A percentile compares a stretch with the other conserved stretches of the same genome.
These are phyloP conservation scores for Entomortierella lignicola DNA, from an alignment of 192 early-diverging fungal species.

Conservation along the genomic window DNA sequence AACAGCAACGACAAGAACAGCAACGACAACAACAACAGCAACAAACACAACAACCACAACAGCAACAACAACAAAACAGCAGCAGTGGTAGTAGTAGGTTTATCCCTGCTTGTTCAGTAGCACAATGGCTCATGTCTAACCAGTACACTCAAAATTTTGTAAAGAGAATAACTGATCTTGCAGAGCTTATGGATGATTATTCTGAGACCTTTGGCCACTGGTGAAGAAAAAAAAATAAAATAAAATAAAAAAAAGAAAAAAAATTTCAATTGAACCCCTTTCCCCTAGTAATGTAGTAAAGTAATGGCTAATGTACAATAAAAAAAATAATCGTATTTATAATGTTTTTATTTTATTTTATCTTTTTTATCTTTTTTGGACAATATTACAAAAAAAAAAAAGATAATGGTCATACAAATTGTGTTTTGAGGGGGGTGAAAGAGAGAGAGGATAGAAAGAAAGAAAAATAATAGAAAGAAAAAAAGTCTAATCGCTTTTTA, in stretches of 20 bases:
- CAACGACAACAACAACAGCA: not conserved
- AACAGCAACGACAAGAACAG: not conserved
- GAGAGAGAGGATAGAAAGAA: too few species aligned
- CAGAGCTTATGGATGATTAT: constrained; percentile 29
- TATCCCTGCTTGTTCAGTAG: not conserved
- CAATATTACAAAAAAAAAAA: too few species aligned
- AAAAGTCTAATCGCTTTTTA: too few species aligned
- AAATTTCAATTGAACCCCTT: too few species aligned
- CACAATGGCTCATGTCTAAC: constrained; percentile 19
- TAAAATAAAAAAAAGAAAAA: too few species aligned
- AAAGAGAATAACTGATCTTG: constrained; percentile 21
- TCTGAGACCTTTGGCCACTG: constrained; percentile 19
- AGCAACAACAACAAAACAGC: constrained; percentile 6
- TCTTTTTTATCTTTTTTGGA: not conserved
- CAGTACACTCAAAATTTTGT: constrained; percentile 5
- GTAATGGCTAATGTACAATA: too few species aligned
- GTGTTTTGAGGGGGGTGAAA: too few species aligned
- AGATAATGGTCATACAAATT: too few species aligned
- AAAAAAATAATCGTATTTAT: too few species aligned
- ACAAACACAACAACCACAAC: not conserved
- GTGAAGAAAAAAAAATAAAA: constrained; percentile 1
- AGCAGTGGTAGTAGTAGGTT: not conserved
- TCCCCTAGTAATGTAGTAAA: too few species aligned
- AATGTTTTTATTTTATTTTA: too few species aligned
- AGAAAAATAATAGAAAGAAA: too few species aligned